Base-by-base conservation (phyloP, 192 early-diverging fungal genomes). In the Chytriomyces hyalinus region DNA sequence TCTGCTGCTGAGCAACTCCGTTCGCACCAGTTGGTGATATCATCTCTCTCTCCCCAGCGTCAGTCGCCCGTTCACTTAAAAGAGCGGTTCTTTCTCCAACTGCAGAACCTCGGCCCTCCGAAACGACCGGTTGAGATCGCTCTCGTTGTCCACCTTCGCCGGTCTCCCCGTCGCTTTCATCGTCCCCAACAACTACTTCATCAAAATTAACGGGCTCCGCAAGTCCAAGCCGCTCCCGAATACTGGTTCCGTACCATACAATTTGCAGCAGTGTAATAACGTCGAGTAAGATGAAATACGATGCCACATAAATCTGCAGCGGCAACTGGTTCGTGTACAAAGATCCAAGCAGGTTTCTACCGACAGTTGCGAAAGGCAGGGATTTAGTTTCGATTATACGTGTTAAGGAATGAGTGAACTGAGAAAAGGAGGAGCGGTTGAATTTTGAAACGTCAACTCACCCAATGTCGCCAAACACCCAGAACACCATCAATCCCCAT, bases 271-370 rank as follows among this genome's bases (percentile, higher is more conserved):
- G 51, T 28, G 82, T 78, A 6, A 76, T 49, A 22, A 84, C 22
- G 72, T 86, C 85, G 20, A 80, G 78, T 15, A 80, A 50, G 5
- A 83, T 69, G 72, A 86, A 88, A 70, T 84, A 85, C 15, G 61
- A 57, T 6, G 80, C 85, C 8, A 77, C 74, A 6, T 67, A 73
- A 50, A 77, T 65, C 67, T 86, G 81, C 6, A 85, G 75, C 45
- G 82, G 60, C 49, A 84, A 68, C 70, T 88, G 87, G 17, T 83
- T 75, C n/a, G 87, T 86, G 48, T 87, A 69, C 43, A 86, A 46
- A 17, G 87, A 76, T 48, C 85, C 87, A 10, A 80, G 7, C 15
- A 80, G 75, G 49, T 84, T 84, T 15, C 73, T 68, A 22, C 78
- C 8, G 66, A 84, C 83, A 28, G 72, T 77, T 9, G 79, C 10